phyloP scores from a whole-genome alignment of 1,139 yeast species.

The Taphrina wiesneri region DNA sequence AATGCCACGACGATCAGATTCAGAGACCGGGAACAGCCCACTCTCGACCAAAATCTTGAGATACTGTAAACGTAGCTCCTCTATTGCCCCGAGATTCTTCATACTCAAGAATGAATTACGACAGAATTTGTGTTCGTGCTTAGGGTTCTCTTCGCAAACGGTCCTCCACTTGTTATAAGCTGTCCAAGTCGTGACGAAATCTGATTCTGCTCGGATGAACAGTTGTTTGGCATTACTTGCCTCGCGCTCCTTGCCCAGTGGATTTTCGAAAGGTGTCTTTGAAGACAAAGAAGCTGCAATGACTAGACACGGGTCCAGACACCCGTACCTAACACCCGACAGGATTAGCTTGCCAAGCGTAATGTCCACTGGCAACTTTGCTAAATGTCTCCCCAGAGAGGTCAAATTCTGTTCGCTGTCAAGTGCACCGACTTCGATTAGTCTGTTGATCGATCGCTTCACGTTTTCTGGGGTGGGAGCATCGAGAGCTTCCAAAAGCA shows the following conservation, averaged over 20 bases:
- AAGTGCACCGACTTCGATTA: conserved; percentile 68
- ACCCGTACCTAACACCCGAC: conserved; percentile 42
- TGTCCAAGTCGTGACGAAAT: conserved; percentile 32
- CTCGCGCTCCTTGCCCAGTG: conserved; percentile 35
- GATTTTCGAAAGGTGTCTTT: conserved; percentile 37
- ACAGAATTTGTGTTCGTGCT: conserved; percentile 31
- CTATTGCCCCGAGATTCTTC: conserved; percentile 21
- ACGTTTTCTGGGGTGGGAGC: conserved; percentile 63
- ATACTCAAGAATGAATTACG: conserved; percentile 10
- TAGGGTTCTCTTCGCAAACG: conserved; percentile 27
- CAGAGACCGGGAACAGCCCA: conserved; percentile 14
- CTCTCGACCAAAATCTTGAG: conserved; percentile 31
- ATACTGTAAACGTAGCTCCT: conserved; percentile 28
- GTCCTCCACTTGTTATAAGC: conserved; percentile 34
- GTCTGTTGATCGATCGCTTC: conserved; percentile 56
- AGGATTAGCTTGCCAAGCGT: conserved; percentile 70
- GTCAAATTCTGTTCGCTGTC: conserved; percentile 51
- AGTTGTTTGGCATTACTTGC: conserved; percentile 30
- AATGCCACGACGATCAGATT: conserved; percentile 7
- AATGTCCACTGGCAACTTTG: conserved; percentile 62
- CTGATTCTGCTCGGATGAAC: conserved; percentile 33
- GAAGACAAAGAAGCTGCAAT: conserved; percentile 38
- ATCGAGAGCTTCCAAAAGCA: conserved; percentile 66
- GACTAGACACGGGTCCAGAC: conserved; percentile 39
- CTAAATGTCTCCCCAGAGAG: conserved; percentile 53